A percentile compares a stretch with the other conserved stretches of the same genome.
Conservation (phyloP, 495 filamentous ascomycete genomes). For the Podospora bellae-mahoneyi region DNA sequence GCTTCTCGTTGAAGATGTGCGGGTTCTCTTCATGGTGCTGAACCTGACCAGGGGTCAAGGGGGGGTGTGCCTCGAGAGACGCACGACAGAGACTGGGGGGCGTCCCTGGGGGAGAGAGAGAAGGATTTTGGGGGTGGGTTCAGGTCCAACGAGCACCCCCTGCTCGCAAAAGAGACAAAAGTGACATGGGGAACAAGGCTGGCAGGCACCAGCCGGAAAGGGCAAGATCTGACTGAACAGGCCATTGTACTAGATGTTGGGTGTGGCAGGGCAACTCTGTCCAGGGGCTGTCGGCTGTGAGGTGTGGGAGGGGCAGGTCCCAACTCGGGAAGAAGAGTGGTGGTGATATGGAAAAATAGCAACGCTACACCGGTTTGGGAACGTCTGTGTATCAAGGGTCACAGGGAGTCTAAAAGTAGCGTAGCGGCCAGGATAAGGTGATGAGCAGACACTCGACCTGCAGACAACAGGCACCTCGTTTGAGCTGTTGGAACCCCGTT, state of each 20-base stretch:
- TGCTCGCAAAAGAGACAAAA: neutral
- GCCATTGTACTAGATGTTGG: constrained; percentile 19
- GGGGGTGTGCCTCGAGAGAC: constrained; percentile 22
- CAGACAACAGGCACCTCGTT: constrained; percentile 22
- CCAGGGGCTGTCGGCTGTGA: constrained; percentile 10
- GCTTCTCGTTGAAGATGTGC: constrained; percentile 27
- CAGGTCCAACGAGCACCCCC: constrained; percentile 10
- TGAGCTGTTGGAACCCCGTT: constrained; percentile 26
- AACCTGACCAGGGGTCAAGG: constrained; percentile 13
- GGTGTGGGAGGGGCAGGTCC: constrained; percentile 3
- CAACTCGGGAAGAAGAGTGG: constrained; percentile 25
- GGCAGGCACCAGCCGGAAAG: constrained; percentile 23
- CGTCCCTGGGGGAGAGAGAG: constrained; percentile 23
- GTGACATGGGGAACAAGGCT: constrained; percentile 22
- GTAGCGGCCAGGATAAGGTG: constrained; percentile 24
- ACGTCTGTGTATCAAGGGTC: constrained; percentile 22
- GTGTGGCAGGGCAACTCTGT: constrained; percentile 18
- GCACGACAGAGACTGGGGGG: constrained; percentile 16
- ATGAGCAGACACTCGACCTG: constrained; percentile 18
- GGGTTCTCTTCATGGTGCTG: constrained; percentile 15
- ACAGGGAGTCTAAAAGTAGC: constrained; percentile 33
- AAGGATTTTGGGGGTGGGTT: constrained; percentile 6
- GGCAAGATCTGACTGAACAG: constrained; percentile 26
- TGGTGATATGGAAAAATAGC: constrained; percentile 28
- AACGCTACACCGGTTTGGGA: constrained; percentile 29